Conservation (phyloP, 371 early-diverging fungal species). For the Mucor racemosus region DNA sequence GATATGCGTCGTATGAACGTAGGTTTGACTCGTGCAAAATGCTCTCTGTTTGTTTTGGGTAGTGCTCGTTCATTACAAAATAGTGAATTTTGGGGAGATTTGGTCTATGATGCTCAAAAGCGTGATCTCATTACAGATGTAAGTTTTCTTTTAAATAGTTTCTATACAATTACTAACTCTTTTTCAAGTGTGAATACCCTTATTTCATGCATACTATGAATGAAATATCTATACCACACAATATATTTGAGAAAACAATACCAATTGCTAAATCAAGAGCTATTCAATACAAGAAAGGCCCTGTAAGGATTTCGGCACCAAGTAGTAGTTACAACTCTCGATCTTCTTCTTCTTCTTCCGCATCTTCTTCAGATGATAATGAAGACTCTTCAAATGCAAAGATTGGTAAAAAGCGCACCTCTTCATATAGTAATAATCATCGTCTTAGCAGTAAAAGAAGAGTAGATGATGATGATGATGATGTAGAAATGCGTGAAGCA, state of each 20-base stretch:
- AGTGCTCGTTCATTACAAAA: slow-evolving; percentile 63
- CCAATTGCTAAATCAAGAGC: neutral
- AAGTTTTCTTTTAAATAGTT: slow-evolving; percentile 14
- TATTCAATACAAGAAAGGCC: slow-evolving; percentile 10
- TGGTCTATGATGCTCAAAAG: slow-evolving; percentile 60
- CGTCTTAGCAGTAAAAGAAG: neutral
- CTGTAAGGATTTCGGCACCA: slow-evolving; percentile 13
- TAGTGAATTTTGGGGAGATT: slow-evolving; percentile 74
- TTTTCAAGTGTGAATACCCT: slow-evolving; percentile 27
- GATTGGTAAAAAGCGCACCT: slow-evolving; percentile 8
- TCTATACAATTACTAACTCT: neutral
- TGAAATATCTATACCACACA: slow-evolving; percentile 15
- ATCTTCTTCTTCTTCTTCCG: neutral
- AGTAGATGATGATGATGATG: neutral
- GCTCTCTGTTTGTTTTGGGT: slow-evolving; percentile 91
- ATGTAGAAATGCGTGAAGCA: slow-evolving; percentile 9
- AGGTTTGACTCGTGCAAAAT: slow-evolving; percentile 91
- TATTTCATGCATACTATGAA: slow-evolving; percentile 23
- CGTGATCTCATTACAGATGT: slow-evolving; percentile 57
- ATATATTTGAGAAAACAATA: slow-evolving; percentile 21
- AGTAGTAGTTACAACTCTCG: neutral
- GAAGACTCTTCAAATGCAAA: neutral
- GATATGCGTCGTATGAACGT: slow-evolving; percentile 95
- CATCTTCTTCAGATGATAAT: neutral
- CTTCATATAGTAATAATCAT: neutral